Conservation (phyloP, 2,329 filamentous ascomycete genomes). For the Exophiala viscosa region DNA sequence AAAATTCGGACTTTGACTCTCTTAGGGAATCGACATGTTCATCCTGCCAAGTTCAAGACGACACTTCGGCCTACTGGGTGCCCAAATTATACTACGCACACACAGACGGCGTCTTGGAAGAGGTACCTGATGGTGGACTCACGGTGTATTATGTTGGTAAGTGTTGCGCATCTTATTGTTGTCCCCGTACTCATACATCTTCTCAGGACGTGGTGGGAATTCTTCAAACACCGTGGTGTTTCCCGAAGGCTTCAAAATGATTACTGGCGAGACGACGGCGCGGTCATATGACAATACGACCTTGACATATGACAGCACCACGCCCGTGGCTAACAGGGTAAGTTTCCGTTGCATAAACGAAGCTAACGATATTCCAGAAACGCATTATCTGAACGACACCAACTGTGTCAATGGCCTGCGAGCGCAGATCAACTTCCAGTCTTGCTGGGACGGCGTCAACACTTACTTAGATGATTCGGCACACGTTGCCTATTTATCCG, state of each 20-base stretch:
- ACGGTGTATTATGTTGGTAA: slow-evolving; percentile 29
- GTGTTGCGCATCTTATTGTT: slow-evolving; percentile 10
- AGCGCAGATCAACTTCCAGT: slow-evolving; percentile 81
- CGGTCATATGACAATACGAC: slow-evolving; percentile 29
- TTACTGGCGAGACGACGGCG: slow-evolving; percentile 70
- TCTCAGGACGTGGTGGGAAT: slow-evolving; percentile 34
- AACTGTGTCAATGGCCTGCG: slow-evolving; percentile 79
- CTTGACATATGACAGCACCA: slow-evolving; percentile 43
- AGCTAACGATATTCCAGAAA: slow-evolving; percentile 53
- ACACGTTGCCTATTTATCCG: slow-evolving; percentile 73
- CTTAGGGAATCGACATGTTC: slow-evolving; percentile 69
- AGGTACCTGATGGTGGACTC: slow-evolving; percentile 48
- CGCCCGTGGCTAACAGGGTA: slow-evolving; percentile 61
- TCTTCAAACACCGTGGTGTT: slow-evolving; percentile 66
- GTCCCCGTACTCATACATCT: slow-evolving; percentile 33
- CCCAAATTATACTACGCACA: slow-evolving; percentile 75
- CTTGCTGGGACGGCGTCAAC: slow-evolving; percentile 78
- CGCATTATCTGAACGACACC: slow-evolving; percentile 65
- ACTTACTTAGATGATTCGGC: slow-evolving; percentile 52
- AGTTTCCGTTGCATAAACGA: slow-evolving; percentile 89
- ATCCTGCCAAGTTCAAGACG: slow-evolving; percentile 76
- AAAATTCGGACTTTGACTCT: slow-evolving; percentile 53
- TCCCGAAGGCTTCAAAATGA: slow-evolving; percentile 73
- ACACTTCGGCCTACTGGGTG: slow-evolving; percentile 86
- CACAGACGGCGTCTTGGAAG: slow-evolving; percentile 49